Evolutionary conservation across 345 rosid genomes (phyloP), one percentile per base, ranked within the genome.

Genomic region (Nephelium lappaceum): DNA sequence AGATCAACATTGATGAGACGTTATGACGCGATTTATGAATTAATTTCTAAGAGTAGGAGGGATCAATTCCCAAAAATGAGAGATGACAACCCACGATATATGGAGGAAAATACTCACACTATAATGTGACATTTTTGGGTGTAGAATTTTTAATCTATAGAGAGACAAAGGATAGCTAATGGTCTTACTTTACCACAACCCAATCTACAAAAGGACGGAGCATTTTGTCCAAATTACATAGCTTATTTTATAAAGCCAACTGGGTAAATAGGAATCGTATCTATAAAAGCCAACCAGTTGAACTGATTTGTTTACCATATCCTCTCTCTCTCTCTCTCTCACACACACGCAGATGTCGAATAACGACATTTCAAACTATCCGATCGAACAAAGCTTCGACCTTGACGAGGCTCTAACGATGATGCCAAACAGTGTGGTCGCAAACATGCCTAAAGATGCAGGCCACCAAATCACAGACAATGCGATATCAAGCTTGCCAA

Each of bases 351-450:
- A 53, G 58, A 53, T 53, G 58, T 53, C n/a, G 58, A 53, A 53
- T 16, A 53, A 4, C 58, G 16, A 7, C 58, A 15, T 53, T 53
- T 16, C 58, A 53, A 53, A 53, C 21, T 16, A 15, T 53, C 19
- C 11, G n/a, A 62, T 75, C 31, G 80, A 81, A 53, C 39, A 8
- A 10, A 51, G 74, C 55, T 84, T 81, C 62, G 84, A 84, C 49
- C 82, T 84, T 42, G 81, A 82, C 23, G 83, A 77, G 45, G 80
- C 80, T 45, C 80, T 85, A 3, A n/a, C 24, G 64, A 60, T 60
- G 64, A 60, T 8, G 11, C 64, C 58, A 16, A 53, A 53, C 8
- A 9, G 3, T 60, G 9, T 0, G 25, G 63, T 5, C 1, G 64
- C 25, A 21, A 23, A 21, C 27, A 23, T 11, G 5, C 72, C 81